Conservation (phyloP, 805 yeast genomes). For the Saturnispora zaruensis region DNA sequence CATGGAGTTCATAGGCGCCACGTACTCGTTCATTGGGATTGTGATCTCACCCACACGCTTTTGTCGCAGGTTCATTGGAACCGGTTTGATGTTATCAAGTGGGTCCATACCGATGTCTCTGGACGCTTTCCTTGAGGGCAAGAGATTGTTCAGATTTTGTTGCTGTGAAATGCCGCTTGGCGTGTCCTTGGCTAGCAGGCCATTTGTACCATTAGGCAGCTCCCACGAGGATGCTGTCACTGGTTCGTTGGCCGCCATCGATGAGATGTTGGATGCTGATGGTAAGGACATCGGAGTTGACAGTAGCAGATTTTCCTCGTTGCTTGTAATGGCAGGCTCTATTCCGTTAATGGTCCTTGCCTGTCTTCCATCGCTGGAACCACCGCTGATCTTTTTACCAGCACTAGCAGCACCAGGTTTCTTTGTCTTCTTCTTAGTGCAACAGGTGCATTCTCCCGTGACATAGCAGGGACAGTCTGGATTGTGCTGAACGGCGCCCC, state of each 20-base stretch:
- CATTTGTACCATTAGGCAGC: background rate
- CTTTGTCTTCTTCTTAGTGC: constrained; percentile 20
- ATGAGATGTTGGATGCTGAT: background rate
- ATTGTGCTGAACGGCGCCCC: constrained; percentile 20
- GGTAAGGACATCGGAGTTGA: background rate
- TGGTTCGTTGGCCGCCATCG: background rate
- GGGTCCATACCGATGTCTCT: constrained; percentile 29
- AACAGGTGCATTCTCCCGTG: constrained; percentile 29
- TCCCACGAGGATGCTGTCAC: background rate
- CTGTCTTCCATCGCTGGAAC: background rate
- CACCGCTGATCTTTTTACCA: background rate
- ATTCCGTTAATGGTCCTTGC: background rate
- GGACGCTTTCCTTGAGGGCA: constrained; percentile 16
- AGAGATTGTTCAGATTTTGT: constrained; percentile 10
- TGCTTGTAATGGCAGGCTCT: background rate
- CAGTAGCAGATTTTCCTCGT: background rate
- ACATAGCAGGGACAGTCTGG: constrained; percentile 26
- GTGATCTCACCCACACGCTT: constrained; percentile 27
- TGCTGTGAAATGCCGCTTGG: constrained; percentile 18
- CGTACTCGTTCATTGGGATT: constrained; percentile 30
- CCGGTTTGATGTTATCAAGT: constrained; percentile 5
- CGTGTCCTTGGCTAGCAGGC: constrained; percentile 17
- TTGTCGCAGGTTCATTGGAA: constrained; percentile 17
- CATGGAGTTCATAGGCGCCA: constrained; percentile 31
- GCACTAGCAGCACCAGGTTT: constrained; percentile 22